phyloP scores from a whole-genome alignment of 2,329 filamentous ascomycete species.

The Beauveria asiatica region DNA sequence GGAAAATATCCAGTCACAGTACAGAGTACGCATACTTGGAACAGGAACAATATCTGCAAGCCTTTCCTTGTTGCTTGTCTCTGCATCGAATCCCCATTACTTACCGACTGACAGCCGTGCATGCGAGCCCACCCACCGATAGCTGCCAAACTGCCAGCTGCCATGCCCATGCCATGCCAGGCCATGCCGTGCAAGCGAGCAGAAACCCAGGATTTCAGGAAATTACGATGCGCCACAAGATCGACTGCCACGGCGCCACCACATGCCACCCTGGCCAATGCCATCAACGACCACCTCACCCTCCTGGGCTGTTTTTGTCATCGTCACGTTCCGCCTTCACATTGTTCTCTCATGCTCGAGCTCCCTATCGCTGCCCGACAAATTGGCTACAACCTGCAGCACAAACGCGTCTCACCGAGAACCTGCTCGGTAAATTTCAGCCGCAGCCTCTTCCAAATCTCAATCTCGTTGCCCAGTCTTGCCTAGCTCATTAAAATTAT shows the following conservation, averaged over 20 bases:
- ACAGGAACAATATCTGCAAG: not conserved
- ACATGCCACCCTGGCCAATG: not conserved
- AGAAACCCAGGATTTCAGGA: not conserved
- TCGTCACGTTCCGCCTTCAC: not conserved
- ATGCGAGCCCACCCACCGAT: not conserved
- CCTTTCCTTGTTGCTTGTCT: too few species aligned
- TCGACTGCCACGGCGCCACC: constrained; percentile 2
- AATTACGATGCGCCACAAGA: constrained; percentile 12
- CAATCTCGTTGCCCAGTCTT: not conserved
- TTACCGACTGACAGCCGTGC: not conserved
- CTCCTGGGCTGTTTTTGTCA: not conserved
- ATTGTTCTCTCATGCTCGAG: not conserved
- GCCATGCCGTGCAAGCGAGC: not conserved
- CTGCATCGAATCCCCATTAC: not conserved
- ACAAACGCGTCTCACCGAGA: not conserved
- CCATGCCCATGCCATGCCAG: not conserved
- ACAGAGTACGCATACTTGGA: too few species aligned
- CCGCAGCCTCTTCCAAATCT: not conserved
- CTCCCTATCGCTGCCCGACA: not conserved
- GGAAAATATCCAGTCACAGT: not conserved
- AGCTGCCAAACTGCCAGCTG: not conserved
- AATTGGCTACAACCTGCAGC: not conserved
- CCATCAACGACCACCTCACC: constrained; percentile 1
- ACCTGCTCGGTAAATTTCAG: not conserved
- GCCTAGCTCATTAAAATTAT: not conserved